Evolutionary conservation across 371 early-diverging fungal genomes (phyloP).

Genomic region (Actinomortierella ambigua): DNA sequence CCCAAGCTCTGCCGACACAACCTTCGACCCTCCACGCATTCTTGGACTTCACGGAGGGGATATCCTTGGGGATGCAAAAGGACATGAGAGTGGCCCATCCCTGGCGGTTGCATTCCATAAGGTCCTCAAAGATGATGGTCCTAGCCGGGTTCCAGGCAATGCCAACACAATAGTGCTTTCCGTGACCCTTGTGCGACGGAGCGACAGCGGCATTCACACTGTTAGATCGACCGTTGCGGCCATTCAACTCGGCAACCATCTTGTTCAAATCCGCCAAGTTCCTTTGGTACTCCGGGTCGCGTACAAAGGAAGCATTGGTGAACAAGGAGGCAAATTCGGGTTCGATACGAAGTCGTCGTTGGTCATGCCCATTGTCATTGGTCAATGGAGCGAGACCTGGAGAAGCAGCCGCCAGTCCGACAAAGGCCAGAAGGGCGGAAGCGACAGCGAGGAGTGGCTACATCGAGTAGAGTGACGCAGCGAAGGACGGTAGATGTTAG

Average conservation of each 20-base stretch:
- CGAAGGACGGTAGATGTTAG: no score
- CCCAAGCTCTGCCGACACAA: slow-evolving; percentile 1
- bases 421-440: slow-evolving; percentile 4
- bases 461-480: no score
- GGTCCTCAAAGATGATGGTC: slow-evolving; percentile 7
- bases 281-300: slow-evolving; percentile 4
- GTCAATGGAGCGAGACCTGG: background rate
- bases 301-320: slow-evolving; percentile 8
- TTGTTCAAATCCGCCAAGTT: slow-evolving; percentile 1
- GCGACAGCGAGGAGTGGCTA: slow-evolving; percentile 2
- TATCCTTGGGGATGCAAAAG: slow-evolving; percentile 6
- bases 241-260: slow-evolving; percentile 2
- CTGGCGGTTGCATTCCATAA: slow-evolving; percentile 2
- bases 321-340: slow-evolving; percentile 8
- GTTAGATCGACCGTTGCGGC: slow-evolving; percentile 3
- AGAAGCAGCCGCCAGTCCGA: slow-evolving; percentile 4
- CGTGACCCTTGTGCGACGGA: slow-evolving; percentile 1
- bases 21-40: background rate
- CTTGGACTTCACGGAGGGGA: background rate
- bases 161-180: slow-evolving; percentile 8
- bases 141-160: background rate
- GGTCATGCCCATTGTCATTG: background rate
- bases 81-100: slow-evolving; percentile 3
- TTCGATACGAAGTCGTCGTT: slow-evolving; percentile 1
- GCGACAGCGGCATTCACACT: background rate